These are phyloP conservation scores for Penicillium sp. DNA, from an alignment of 2,329 filamentous ascomycete genomes.

Conservation along the genomic window DNA sequence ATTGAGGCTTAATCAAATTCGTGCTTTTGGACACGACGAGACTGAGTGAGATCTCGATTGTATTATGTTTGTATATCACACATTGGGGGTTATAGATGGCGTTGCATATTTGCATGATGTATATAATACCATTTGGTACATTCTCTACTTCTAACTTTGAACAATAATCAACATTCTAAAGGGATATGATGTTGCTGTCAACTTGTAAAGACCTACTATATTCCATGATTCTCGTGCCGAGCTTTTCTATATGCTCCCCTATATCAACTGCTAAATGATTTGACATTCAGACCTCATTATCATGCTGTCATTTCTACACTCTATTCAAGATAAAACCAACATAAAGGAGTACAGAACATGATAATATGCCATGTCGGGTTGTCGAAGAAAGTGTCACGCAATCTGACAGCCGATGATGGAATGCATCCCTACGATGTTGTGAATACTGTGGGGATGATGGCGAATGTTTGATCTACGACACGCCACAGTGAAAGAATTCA, in stretches of 20 bases:
- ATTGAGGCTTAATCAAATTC: background rate
- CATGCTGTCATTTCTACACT: background rate
- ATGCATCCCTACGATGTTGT: conserved; percentile 5
- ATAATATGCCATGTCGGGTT: background rate
- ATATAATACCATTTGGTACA: conserved; percentile 13
- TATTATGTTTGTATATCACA: conserved; percentile 21
- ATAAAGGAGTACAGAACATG: background rate
- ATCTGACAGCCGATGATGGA: conserved; percentile 16
- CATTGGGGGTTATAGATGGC: conserved; percentile 15
- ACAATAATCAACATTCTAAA: background rate
- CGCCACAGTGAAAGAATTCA: background rate
- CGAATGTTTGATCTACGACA: conserved; percentile 15
- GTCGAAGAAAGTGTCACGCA: conserved; percentile 12
- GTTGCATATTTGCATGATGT: conserved; percentile 17
- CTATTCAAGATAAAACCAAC: background rate
- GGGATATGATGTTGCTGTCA: background rate
- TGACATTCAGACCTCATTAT: background rate
- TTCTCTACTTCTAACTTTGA: conserved; percentile 7
- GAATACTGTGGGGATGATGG: conserved; percentile 19
- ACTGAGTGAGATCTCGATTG: conserved; percentile 2
- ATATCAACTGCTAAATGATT: background rate
- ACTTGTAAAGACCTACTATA: background rate
- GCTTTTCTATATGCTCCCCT: background rate
- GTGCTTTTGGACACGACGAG: background rate
- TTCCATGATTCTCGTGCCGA: background rate